Evolutionary conservation across 1,284 basidiomycete species (phyloP), one percentile per base, ranked within the genome.

Genomic region (Puccinia triticina): DNA sequence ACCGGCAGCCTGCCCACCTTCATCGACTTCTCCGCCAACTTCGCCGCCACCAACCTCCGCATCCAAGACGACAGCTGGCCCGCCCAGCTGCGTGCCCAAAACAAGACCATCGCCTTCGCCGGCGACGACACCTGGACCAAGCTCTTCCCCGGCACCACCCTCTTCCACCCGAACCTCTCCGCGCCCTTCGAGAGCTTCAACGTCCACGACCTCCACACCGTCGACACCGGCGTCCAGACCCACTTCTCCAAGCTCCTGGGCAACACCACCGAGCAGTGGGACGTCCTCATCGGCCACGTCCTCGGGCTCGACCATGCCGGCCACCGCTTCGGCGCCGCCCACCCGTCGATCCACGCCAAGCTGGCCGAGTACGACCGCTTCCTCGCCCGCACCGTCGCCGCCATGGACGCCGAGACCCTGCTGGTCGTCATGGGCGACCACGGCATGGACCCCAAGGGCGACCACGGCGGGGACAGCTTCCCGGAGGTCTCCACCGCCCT

Each of bases 261-360:
- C 81, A 14, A 88, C 88, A 69, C 88, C 84, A 4, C 40, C 12
- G 12, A 43, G 40, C 83, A 82, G 59, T 94, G 93, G 93, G 92
- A 95, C 85, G 90, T 98, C 80, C 89, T 96, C 34, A 91, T 99
- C 48, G 96, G 94, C 0, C 97, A 99, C 86, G 94, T 95, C 85
- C 90, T 99, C n/a, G 97, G 97, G 26, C 94, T 98, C 0, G 97
- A 99, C 86, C 96, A 98, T 86, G 95, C 93, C 59, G 97, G 97
- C 0, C 97, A 99, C 86, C 91, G 96, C 53, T 91, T 98, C 26
- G 95, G 96, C 0, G 94, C 97, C 0, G 91, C 93, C 79, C 93
- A 96, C 85, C 91, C 92, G 0, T 91, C 91, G 61, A 97, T 98
- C 94, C 91, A 90, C 84, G 87, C 90, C 40, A 99, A 99, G 88